phyloP scores from a whole-genome alignment of 345 rosid species.

The rapeseed (Brassica napus) region DNA sequence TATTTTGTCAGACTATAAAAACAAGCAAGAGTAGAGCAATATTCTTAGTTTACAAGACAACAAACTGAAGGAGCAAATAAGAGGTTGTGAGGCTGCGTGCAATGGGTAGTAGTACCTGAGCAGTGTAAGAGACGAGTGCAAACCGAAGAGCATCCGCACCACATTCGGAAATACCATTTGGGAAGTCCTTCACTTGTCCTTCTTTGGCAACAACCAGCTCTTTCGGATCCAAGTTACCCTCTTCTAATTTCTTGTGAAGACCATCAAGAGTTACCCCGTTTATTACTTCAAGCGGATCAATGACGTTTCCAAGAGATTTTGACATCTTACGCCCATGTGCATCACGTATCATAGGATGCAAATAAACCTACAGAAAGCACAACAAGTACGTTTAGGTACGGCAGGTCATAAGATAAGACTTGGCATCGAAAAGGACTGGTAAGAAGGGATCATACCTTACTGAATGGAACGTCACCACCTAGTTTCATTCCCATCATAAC shows the following conservation, averaged over 20 bases:
- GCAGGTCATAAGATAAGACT: not conserved
- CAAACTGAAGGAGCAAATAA: not conserved
- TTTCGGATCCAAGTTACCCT: constrained; percentile 78
- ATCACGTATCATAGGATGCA: constrained; percentile 98
- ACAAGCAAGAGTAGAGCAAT: constrained; percentile 1
- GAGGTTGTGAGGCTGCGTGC: constrained; percentile 1
- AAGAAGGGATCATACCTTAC: constrained; percentile 51
- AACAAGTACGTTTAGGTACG: not conserved
- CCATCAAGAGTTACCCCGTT: constrained; percentile 81
- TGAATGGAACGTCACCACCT: constrained; percentile 91
- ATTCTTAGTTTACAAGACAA: constrained; percentile 17
- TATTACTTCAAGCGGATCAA: constrained; percentile 94
- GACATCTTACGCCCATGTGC: constrained; percentile 99
- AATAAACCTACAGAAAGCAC: constrained; percentile 61
- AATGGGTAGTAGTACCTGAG: constrained; percentile 63
- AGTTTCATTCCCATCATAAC: constrained; percentile 86
- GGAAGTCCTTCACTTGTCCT: constrained; percentile 84
- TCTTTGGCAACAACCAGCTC: constrained; percentile 72
- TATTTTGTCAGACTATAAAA: constrained; percentile 82
- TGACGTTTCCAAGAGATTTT: constrained; percentile 88
- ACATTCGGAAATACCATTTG: constrained; percentile 93
- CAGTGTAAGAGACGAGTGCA: constrained; percentile 91
- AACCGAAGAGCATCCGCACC: constrained; percentile 99
- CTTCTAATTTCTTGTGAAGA: constrained; percentile 82
- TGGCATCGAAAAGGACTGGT: not conserved